A percentile compares a stretch with the other conserved stretches of the same genome.
phyloP scores from a whole-genome alignment of 768 basidiomycete species.

The Ramaria sp. region DNA sequence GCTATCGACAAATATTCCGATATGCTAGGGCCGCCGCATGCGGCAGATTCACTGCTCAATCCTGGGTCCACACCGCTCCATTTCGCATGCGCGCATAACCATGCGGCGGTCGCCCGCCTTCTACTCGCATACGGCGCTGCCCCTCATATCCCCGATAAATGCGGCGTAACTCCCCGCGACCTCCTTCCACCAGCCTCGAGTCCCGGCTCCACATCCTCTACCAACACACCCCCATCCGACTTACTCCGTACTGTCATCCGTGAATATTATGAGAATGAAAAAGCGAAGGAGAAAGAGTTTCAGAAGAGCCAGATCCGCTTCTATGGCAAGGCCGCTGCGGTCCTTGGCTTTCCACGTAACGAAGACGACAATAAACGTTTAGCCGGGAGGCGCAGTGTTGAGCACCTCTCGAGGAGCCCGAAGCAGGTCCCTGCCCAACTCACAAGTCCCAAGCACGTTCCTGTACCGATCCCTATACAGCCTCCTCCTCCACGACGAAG shows the following conservation, averaged over 20 bases:
- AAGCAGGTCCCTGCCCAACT: not conserved
- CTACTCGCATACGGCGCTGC: conserved; percentile 81
- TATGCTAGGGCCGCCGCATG: conserved; percentile 3
- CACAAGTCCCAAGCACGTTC: not conserved
- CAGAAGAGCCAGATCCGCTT: conserved; percentile 1
- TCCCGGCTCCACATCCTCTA: not conserved
- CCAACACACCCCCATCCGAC: not conserved
- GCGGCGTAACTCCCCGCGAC: conserved; percentile 70
- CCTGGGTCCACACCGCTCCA: conserved; percentile 86
- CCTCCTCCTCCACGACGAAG: not conserved
- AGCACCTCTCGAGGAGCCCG: not conserved
- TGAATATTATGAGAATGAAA: conserved; percentile 7
- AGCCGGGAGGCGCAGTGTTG: not conserved
- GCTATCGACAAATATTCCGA: not conserved
- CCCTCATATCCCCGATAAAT: conserved; percentile 77
- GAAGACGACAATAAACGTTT: not conserved
- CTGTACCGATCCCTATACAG: not conserved
- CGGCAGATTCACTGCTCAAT: conserved; percentile 11
- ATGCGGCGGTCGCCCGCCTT: conserved; percentile 62
- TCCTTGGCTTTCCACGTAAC: conserved; percentile 1
- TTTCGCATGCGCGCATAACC: conserved; percentile 93
- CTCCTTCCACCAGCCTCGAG: not conserved
- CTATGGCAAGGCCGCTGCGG: not conserved
- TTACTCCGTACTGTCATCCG: conserved; percentile 1
- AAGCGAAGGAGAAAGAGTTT: conserved; percentile 8